Percentiles rank a stretch among this genome's conserved stretches.
phyloP scores from a whole-genome alignment of 2,329 filamentous ascomycete species.

The Chrysosporium keratinophilum region DNA sequence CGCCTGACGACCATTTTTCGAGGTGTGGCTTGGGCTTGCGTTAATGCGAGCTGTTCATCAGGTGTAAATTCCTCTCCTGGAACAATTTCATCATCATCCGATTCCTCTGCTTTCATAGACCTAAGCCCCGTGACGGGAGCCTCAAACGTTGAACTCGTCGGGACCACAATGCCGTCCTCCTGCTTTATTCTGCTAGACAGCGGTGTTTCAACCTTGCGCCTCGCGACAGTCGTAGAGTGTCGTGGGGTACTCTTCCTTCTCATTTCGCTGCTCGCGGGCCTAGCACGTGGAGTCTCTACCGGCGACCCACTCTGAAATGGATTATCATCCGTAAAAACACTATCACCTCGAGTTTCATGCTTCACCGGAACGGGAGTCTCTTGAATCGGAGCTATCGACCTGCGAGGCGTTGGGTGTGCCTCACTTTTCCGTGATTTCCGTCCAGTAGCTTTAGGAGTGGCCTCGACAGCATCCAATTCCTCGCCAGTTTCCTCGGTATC shows the following conservation, averaged over 20 bases:
- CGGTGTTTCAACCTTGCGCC: conserved; percentile 25
- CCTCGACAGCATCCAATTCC: conserved; percentile 28
- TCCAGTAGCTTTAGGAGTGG: conserved; percentile 36
- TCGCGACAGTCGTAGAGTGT: conserved; percentile 28
- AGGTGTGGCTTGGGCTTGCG: conserved; percentile 53
- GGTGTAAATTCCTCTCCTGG: conserved; percentile 88
- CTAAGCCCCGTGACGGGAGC: conserved; percentile 41
- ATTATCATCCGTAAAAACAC: conserved; percentile 78
- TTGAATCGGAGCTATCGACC: conserved; percentile 19
- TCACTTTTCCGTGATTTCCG: conserved; percentile 45
- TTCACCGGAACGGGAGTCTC: conserved; percentile 32
- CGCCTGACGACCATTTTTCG: conserved; percentile 21
- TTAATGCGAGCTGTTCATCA: conserved; percentile 72
- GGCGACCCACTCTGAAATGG: conserved; percentile 84
- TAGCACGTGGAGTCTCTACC: conserved; percentile 39
- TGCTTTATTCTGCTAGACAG: conserved; percentile 34
- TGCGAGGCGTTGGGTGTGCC: conserved; percentile 25
- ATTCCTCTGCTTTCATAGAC: conserved; percentile 33
- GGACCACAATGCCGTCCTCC: conserved; percentile 45
- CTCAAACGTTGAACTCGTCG: conserved; percentile 50
- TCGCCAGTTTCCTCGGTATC: conserved; percentile 42
- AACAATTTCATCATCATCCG: conserved; percentile 51
- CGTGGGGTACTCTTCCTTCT: conserved; percentile 44
- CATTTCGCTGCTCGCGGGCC: conserved; percentile 28
- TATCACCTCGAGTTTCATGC: conserved; percentile 42